Conservation (phyloP, 108 stramenopile genomes). For the Aureococcus anophagefferens region DNA sequence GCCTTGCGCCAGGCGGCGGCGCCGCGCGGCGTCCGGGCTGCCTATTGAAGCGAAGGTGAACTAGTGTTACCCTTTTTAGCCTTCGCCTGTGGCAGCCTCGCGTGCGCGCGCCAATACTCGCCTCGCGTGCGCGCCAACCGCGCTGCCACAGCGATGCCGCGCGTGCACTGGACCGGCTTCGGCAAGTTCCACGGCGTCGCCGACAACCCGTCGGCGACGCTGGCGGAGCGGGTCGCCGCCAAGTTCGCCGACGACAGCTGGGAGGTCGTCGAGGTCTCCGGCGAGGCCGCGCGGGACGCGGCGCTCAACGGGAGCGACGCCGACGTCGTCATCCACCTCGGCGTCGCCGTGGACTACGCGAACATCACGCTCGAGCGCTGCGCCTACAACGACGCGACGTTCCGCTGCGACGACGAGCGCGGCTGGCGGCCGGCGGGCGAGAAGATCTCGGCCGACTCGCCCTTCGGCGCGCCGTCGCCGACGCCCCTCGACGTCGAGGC, state of each 20-base stretch:
- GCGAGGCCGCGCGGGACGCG: slow-evolving; percentile 19
- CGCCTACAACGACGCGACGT: slow-evolving; percentile 84
- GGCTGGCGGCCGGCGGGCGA: slow-evolving; percentile 54
- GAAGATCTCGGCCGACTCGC: slow-evolving; percentile 26
- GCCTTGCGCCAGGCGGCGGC: too few species aligned
- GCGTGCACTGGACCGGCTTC: slow-evolving; percentile 16
- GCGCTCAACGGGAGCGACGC: slow-evolving; percentile 3
- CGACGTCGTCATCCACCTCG: not conserved
- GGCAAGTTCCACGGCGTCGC: slow-evolving; percentile 28
- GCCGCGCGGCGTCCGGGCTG: too few species aligned
- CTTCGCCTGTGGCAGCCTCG: too few species aligned
- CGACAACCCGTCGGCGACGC: slow-evolving; percentile 27
- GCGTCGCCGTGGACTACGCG: slow-evolving; percentile 4
- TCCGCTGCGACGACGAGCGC: slow-evolving; percentile 73
- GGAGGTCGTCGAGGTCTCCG: slow-evolving; percentile 11
- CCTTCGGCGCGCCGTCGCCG: slow-evolving; percentile 10
- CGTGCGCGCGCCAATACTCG: too few species aligned
- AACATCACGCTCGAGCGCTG: slow-evolving; percentile 49
- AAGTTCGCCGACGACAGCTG: not conserved
- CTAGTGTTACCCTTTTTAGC: too few species aligned
- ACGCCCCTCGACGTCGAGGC: too few species aligned
- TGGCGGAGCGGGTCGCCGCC: slow-evolving; percentile 9
- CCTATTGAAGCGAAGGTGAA: too few species aligned
- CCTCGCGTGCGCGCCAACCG: too few species aligned
- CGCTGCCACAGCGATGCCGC: too few species aligned